These are phyloP conservation scores for Fraxinus americana DNA, from an alignment of 257 asterid species.

Conservation along the genomic window DNA sequence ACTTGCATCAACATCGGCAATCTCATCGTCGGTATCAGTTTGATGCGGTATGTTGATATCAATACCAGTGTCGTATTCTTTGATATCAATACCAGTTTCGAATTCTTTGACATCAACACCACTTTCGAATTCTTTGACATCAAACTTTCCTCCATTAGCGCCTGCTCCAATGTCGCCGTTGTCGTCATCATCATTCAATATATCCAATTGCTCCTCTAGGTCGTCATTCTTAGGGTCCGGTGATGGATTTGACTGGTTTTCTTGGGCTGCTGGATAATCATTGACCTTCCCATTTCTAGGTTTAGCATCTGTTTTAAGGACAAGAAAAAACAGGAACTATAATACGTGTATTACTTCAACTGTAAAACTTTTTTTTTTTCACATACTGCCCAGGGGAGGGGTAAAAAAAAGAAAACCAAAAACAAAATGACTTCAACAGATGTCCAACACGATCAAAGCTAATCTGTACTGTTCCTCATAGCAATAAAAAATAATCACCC, in stretches of 20 bases:
- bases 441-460: not conserved
- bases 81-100: slow-evolving; percentile 44
- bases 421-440: slow-evolving; percentile 12
- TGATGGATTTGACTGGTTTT: slow-evolving; percentile 54
- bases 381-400: not conserved
- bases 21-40: slow-evolving; percentile 76
- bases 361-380: not conserved
- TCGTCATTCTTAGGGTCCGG: slow-evolving; percentile 62
- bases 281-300: slow-evolving; percentile 55
- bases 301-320: slow-evolving; percentile 55
- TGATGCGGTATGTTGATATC: slow-evolving; percentile 86
- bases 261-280: slow-evolving; percentile 47
- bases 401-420: no score
- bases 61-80: slow-evolving; percentile 63
- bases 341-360: slow-evolving; percentile 3
- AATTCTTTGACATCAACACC: slow-evolving; percentile 53
- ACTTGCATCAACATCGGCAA: slow-evolving; percentile 83
- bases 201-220: slow-evolving; percentile 72
- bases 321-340: not conserved
- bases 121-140: slow-evolving; percentile 35
- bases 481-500: not conserved
- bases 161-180: slow-evolving; percentile 48
- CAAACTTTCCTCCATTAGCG: slow-evolving; percentile 34
- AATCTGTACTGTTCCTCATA: not conserved
- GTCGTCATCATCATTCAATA: slow-evolving; percentile 63